phyloP scores from a whole-genome alignment of 1,284 basidiomycete genomes.

The Cystobasidium pallidum region DNA sequence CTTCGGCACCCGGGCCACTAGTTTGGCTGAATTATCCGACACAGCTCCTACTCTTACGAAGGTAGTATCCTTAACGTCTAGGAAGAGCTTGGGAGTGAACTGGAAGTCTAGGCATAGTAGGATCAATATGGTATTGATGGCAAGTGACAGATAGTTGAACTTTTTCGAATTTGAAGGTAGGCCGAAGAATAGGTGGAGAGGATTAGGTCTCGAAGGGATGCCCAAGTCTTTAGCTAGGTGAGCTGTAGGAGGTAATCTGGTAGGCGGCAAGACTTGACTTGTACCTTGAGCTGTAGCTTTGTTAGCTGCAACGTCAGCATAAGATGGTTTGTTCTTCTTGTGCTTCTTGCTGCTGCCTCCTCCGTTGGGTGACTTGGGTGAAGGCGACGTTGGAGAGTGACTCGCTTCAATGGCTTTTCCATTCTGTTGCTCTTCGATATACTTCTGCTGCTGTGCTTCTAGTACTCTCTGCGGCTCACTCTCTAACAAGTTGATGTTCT shows the following conservation, averaged over 20 bases:
- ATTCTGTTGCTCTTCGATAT: conserved; percentile 5
- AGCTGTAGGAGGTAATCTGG: conserved; percentile 9
- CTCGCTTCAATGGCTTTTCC: neutral
- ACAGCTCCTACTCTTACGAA: conserved; percentile 72
- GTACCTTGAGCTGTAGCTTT: conserved; percentile 2
- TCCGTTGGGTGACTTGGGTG: conserved; percentile 11
- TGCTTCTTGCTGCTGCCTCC: conserved; percentile 16
- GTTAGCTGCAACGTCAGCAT: conserved; percentile 33
- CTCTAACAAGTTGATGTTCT: conserved; percentile 26
- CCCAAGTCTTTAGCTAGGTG: conserved; percentile 22
- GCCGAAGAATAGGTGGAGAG: conserved; percentile 30
- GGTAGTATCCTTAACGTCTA: conserved; percentile 59
- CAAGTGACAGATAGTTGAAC: conserved; percentile 43
- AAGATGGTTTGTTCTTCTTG: conserved; percentile 37
- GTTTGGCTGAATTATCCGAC: conserved; percentile 66
- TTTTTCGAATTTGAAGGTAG: conserved; percentile 4
- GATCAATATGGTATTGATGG: conserved; percentile 48
- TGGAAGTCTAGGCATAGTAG: conserved; percentile 47
- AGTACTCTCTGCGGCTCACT: conserved; percentile 16
- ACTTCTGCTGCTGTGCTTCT: conserved; percentile 10
- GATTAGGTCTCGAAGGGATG: conserved; percentile 32
- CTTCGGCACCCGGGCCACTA: conserved; percentile 66
- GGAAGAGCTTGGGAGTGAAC: conserved; percentile 48
- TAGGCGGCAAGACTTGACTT: neutral
- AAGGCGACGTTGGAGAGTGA: neutral